Percentiles rank a stretch among this genome's conserved stretches.
These are phyloP conservation scores for Leptodermis oblonga DNA, from an alignment of 257 asterid genomes.

Conservation along the genomic window DNA sequence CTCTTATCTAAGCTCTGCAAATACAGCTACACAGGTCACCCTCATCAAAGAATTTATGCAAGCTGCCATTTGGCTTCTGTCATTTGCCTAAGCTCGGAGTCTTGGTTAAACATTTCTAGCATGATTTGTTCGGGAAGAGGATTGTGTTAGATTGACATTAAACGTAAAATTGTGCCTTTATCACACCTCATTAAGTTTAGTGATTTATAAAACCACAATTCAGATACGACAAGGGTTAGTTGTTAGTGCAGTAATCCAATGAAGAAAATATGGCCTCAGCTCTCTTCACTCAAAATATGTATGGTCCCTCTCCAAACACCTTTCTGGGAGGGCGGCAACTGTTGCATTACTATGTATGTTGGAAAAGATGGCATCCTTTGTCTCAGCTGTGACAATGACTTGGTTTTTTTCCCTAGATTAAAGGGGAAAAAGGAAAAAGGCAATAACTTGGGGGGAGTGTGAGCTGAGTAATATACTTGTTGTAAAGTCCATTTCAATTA, in stretches of 20 bases:
- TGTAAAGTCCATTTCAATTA: not conserved
- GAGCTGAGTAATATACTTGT: not conserved
- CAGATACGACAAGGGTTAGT: too few relatives aligned
- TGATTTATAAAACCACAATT: too few relatives aligned
- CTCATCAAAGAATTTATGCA: not conserved
- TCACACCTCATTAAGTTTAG: too few relatives aligned
- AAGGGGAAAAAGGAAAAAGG: too few relatives aligned
- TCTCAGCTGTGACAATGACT: not conserved
- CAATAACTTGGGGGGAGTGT: not conserved
- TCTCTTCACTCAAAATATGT: not conserved
- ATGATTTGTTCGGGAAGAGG: too few relatives aligned
- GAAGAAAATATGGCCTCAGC: not conserved
- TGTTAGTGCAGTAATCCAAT: not conserved
- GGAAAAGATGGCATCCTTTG: not conserved
- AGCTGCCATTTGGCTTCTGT: too few relatives aligned
- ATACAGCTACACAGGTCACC: not conserved
- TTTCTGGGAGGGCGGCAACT: not conserved
- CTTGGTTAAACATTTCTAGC: too few relatives aligned
- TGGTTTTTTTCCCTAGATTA: not conserved
- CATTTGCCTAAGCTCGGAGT: too few relatives aligned
- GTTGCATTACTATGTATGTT: too few relatives aligned
- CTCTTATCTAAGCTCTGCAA: constrained; percentile 1
- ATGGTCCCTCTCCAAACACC: not conserved
- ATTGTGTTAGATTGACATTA: too few relatives aligned
- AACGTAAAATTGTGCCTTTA: too few relatives aligned